phyloP scores from a whole-genome alignment of 2,329 filamentous ascomycete genomes.

The Talaromyces sp. region DNA sequence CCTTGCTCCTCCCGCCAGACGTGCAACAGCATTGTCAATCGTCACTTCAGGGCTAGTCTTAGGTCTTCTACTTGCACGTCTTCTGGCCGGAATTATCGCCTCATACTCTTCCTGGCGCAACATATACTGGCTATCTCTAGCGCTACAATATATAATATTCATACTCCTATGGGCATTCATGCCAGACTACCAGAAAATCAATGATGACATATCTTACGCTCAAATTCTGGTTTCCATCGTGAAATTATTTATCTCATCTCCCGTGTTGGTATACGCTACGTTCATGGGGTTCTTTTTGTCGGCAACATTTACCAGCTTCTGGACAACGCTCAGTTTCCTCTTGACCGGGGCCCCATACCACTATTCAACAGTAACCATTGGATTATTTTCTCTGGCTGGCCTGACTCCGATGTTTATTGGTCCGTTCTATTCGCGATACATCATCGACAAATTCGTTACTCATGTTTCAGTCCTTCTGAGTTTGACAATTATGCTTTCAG shows the following conservation, averaged over 20 bases:
- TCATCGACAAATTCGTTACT: conserved; percentile 72
- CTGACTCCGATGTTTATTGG: conserved; percentile 68
- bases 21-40: conserved; percentile 71
- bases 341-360: conserved; percentile 70
- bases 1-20: conserved; percentile 69
- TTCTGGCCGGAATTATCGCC: conserved; percentile 74
- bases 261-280: conserved; percentile 70
- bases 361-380: conserved; percentile 69
- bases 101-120: conserved; percentile 74
- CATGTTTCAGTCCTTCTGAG: conserved; percentile 69
- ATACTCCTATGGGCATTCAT: conserved; percentile 69
- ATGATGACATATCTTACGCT: conserved; percentile 67
- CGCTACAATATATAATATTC: conserved; percentile 69
- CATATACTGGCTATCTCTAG: conserved; percentile 78
- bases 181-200: conserved; percentile 79
- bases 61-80: conserved; percentile 73
- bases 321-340: conserved; percentile 79
- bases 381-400: conserved; percentile 77
- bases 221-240: conserved; percentile 67
- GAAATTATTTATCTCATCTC: conserved; percentile 65
- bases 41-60: conserved; percentile 75
- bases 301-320: conserved; percentile 67
- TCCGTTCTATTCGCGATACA: conserved; percentile 68
- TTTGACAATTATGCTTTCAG: conserved; percentile 60
- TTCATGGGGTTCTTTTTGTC: conserved; percentile 66